Base-by-base conservation (phyloP, 2,329 filamentous ascomycete genomes). In the Eurotiales sp. region DNA sequence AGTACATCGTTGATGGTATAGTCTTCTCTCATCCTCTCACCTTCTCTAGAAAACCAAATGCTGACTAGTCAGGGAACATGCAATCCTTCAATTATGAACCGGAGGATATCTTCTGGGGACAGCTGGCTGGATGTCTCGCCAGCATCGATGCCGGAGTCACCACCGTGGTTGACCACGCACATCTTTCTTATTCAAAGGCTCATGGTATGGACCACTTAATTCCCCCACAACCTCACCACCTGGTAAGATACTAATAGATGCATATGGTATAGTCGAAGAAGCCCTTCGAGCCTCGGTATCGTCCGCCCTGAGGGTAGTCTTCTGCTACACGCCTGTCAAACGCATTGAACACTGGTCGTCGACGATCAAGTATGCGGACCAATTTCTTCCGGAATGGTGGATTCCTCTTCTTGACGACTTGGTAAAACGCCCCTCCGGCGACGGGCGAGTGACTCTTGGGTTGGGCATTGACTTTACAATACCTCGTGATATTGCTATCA, bases 121-220 rank as follows among this genome's bases (percentile, higher is more conserved):
- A 51, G 40, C 27, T 51, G 15, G 49, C 32, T 6, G 49, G 49
- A 5, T 51, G 49, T 23, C 34, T 51, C 2, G 34, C 46, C 15
- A 30, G 32, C n/a, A 25, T 51, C 14, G n/a, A 46, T 10, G 43
- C 43, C 8, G 49, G 49, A 3, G 37, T 39, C 41, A 51, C 49
- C n/a, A 46, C 32, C 3, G 49, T 51, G 5, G 27, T 51, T 4
- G 49, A 51, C n/a, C 43, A 51, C 15, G 49, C 49, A n/a, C 49
- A 51, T 15, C 46, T 51, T 42, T 40, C 32, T 27, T 39, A 39
- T 4, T 32, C 42, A 2, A 14, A 42, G 12, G 42, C 21, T 10
- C 27, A 51, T 8, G 43, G 49, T 25, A 39, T n/a, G 30, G n/a
- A n/a, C n/a, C 14, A 34, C 15, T 27, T 6, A 27, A 27, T 10